A percentile compares a stretch with the other conserved stretches of the same genome.
Evolutionary conservation across 352 stramenopile species (phyloP).

Genomic region (Phytophthora parvispora): DNA sequence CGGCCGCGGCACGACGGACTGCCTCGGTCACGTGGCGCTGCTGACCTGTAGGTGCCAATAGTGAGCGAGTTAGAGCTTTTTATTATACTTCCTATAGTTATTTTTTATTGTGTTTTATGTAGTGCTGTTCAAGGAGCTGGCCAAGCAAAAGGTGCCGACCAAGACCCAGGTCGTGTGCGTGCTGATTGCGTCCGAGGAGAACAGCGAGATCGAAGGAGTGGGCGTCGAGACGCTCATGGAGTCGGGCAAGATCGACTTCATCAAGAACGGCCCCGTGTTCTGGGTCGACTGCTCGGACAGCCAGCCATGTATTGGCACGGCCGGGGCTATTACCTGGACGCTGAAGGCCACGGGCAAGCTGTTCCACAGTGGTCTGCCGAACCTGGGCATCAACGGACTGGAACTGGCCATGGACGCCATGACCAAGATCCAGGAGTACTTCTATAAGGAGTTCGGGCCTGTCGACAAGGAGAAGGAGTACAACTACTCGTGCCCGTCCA

Average conservation of each 20-base stretch:
- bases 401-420: slow-evolving; percentile 92
- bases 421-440: slow-evolving; percentile 87
- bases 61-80: neutral
- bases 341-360: slow-evolving; percentile 93
- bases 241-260: slow-evolving; percentile 91
- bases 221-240: slow-evolving; percentile 92
- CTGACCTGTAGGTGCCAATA: slow-evolving; percentile 70
- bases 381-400: slow-evolving; percentile 92
- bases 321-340: slow-evolving; percentile 89
- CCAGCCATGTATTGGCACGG: slow-evolving; percentile 94
- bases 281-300: slow-evolving; percentile 95
- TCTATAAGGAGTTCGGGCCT: slow-evolving; percentile 92
- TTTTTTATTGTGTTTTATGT: slow-evolving; percentile 8
- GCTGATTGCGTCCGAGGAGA: slow-evolving; percentile 93
- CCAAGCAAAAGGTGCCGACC: slow-evolving; percentile 77
- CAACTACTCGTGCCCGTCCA: slow-evolving; percentile 92
- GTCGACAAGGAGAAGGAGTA: slow-evolving; percentile 89
- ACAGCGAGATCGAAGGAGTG: slow-evolving; percentile 84
- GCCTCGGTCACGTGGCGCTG: slow-evolving; percentile 93
- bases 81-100: slow-evolving; percentile 3
- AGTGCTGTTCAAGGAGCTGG: slow-evolving; percentile 78
- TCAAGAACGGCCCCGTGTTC: slow-evolving; percentile 94
- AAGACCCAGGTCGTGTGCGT: slow-evolving; percentile 89
- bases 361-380: slow-evolving; percentile 93
- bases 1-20: slow-evolving; percentile 94